These are phyloP conservation scores for Trametes punicea DNA, from an alignment of 768 basidiomycete species.

Conservation along the genomic window DNA sequence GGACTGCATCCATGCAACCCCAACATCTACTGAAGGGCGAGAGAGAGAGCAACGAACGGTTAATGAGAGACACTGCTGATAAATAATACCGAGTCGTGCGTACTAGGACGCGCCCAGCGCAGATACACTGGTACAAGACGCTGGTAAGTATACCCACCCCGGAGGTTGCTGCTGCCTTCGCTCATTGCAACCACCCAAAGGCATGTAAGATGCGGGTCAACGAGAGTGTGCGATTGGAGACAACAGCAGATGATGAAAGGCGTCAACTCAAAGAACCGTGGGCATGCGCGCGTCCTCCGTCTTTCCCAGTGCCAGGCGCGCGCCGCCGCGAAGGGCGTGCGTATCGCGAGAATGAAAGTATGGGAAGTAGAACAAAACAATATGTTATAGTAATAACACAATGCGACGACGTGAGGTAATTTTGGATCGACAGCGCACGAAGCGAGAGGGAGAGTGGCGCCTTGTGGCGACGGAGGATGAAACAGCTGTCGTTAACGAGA, in stretches of 20 bases:
- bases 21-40: too few relatives aligned
- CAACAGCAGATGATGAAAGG: too few relatives aligned
- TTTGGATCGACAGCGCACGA: conserved; percentile 11
- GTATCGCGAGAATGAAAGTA: conserved; percentile 4
- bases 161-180: too few relatives aligned
- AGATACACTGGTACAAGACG: not conserved
- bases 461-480: conserved; percentile 3
- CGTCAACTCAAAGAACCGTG: too few relatives aligned
- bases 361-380: conserved; percentile 2
- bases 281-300: too few relatives aligned
- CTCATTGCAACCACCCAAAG: too few relatives aligned
- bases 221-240: too few relatives aligned
- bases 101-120: not conserved
- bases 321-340: too few relatives aligned
- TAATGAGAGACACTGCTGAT: not conserved
- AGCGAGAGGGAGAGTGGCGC: not conserved
- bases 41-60: too few relatives aligned
- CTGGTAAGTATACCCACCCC: not conserved
- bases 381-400: conserved; percentile 21
- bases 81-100: not conserved
- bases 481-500: not conserved
- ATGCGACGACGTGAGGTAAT: conserved; percentile 2
- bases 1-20: too few relatives aligned
- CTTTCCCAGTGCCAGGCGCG: too few relatives aligned
- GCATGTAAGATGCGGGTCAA: too few relatives aligned